Base-by-base conservation (phyloP, 106 monocot species). In the Dioscorea zingiberensis region DNA sequence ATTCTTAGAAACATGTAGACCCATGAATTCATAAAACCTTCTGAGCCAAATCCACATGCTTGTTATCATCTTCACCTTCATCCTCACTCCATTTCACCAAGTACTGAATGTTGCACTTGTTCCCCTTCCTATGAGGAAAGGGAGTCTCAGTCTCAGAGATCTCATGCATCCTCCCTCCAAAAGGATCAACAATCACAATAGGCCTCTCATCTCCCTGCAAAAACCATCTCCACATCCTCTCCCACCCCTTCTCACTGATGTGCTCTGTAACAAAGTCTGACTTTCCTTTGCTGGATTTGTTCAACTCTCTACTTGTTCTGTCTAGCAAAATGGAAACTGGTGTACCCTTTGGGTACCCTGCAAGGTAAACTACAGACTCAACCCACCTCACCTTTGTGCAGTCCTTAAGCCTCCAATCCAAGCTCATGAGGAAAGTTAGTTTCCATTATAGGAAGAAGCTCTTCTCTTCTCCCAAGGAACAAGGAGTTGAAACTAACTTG, bases 361-460 rank as follows among this genome's bases (percentile, higher is more conserved):
- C 56, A 21, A 56, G 8, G 56, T 56, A 56, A 12, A 56, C 6
- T 4, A 21, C 22, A 7, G 22, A 22, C 22, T 56, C 6, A 1
- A 56, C 12, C 24, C 56, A 56, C 7, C 56, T 56, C 56, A 56
- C 22, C 23, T 56, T 21, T 5, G 4, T 56, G 21, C 56, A 56
- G 56, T 56, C 56, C 1, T 19, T 21, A n/a, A 25, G n/a, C 56
- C 56, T 56, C 56, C 23, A 74, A 7, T 5, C 74, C 63, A 21
- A 83, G 70, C 47, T 77, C 77, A n/a, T n/a, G n/a, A 0, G 77
- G 77, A 48, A 77, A 70, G 30, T 47, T 54, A 19, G 23, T 11
- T 3, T 21, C 23, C 13, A 65, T 65, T 17, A 60, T 15, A 1
- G 18, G 3, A 18, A 74, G 65, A 6, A 82, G 60, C 24, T 69